These are phyloP conservation scores for Crinitomyces ghanaensis DNA, from an alignment of 805 yeast species.

Conservation along the genomic window DNA sequence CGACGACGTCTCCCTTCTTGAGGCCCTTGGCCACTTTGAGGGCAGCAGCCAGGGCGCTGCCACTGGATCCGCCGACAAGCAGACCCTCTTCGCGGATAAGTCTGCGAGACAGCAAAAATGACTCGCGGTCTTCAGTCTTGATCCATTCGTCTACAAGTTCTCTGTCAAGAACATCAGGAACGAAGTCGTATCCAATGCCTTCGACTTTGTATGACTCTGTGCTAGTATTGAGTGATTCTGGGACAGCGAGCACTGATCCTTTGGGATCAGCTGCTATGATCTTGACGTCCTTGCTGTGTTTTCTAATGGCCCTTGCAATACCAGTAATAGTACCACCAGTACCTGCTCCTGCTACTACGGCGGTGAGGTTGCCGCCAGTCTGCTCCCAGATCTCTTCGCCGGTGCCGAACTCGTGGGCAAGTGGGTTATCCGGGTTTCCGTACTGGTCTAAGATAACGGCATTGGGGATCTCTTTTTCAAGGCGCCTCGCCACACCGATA, in stretches of 20 bases:
- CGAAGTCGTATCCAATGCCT: constrained; percentile 84
- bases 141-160: constrained; percentile 62
- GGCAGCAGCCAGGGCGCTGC: constrained; percentile 73
- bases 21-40: constrained; percentile 55
- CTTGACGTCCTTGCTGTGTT: constrained; percentile 47
- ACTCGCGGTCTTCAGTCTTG: constrained; percentile 74
- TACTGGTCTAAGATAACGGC: constrained; percentile 80
- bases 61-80: constrained; percentile 83
- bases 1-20: constrained; percentile 63
- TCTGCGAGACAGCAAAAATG: constrained; percentile 72
- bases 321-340: constrained; percentile 90
- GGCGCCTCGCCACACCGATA: constrained; percentile 73
- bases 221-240: constrained; percentile 55
- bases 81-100: constrained; percentile 77
- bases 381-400: constrained; percentile 81
- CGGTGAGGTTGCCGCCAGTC: constrained; percentile 57
- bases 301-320: constrained; percentile 65
- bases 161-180: constrained; percentile 71
- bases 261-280: constrained; percentile 78
- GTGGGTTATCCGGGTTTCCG: constrained; percentile 65
- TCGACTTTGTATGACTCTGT: constrained; percentile 63
- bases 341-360: constrained; percentile 85
- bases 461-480: constrained; percentile 75
- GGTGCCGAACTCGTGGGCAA: constrained; percentile 75
- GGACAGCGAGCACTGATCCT: constrained; percentile 76